Percentiles rank a stretch among this genome's conserved stretches.
Conservation (phyloP, 2,329 filamentous ascomycete species). For the Thermomyces lanuginosus region DNA sequence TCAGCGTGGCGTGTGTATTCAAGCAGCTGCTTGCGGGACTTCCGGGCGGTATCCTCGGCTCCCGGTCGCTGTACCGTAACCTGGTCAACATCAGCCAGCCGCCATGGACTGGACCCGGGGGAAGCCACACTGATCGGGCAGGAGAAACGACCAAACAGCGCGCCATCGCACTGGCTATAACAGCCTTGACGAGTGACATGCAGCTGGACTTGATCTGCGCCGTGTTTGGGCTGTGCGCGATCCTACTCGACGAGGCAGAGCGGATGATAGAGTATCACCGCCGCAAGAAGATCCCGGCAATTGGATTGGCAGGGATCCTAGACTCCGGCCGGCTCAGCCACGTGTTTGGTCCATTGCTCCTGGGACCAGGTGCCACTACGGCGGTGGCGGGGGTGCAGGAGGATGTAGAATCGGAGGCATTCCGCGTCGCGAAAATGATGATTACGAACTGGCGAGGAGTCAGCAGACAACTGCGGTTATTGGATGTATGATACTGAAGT, state of each 20-base stretch:
- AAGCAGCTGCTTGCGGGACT: slow-evolving; percentile 21
- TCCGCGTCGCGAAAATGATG: slow-evolving; percentile 18
- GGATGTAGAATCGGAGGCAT: slow-evolving; percentile 12
- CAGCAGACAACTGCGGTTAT: slow-evolving; percentile 17
- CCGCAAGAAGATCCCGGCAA: slow-evolving; percentile 8
- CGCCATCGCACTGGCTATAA: slow-evolving; percentile 22
- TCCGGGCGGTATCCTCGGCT: slow-evolving; percentile 25
- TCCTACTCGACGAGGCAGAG: slow-evolving; percentile 16
- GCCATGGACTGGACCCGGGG: slow-evolving; percentile 7
- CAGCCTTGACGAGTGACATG: slow-evolving; percentile 22
- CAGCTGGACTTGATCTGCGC: slow-evolving; percentile 26
- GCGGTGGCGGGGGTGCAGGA: slow-evolving; percentile 8
- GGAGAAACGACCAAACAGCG: slow-evolving; percentile 12
- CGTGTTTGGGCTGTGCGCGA: slow-evolving; percentile 22
- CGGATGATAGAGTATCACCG: slow-evolving; percentile 9
- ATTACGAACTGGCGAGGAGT: slow-evolving; percentile 21
- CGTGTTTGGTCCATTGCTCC: slow-evolving; percentile 20
- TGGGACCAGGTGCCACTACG: slow-evolving; percentile 7
- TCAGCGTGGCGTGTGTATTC: slow-evolving; percentile 20
- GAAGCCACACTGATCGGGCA: slow-evolving; percentile 11
- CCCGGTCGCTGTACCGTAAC: slow-evolving; percentile 16
- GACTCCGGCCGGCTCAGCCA: slow-evolving; percentile 15
- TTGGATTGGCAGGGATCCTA: slow-evolving; percentile 10
- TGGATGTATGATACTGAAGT: slow-evolving; percentile 13
- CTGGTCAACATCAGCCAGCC: slow-evolving; percentile 17